A percentile compares a stretch with the other conserved stretches of the same genome.
Conservation (phyloP, 2,329 filamentous ascomycete species). For the Chalara sp. region DNA sequence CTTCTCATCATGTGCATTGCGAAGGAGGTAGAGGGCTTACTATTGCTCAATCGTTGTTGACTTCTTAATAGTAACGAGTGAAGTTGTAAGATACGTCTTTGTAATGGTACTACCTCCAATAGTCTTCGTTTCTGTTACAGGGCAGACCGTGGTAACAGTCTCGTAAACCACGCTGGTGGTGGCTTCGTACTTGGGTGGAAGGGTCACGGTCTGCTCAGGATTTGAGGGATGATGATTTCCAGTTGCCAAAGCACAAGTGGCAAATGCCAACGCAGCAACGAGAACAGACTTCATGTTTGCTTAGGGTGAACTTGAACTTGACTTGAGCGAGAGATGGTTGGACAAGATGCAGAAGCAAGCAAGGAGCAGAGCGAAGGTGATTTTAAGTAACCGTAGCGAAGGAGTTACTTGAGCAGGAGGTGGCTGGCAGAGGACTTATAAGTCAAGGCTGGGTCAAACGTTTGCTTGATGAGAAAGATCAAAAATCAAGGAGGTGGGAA, state of each 20-base stretch:
- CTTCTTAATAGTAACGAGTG: slow-evolving; percentile 14
- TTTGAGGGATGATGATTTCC: slow-evolving; percentile 8
- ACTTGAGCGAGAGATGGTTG: slow-evolving; percentile 11
- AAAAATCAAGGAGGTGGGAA: slow-evolving; percentile 8
- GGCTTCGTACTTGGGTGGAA: neutral
- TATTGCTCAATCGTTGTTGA: slow-evolving; percentile 10
- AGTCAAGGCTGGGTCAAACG: slow-evolving; percentile 19
- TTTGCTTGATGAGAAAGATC: neutral
- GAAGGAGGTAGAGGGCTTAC: slow-evolving; percentile 4
- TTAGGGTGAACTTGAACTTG: neutral
- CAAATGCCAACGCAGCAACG: slow-evolving; percentile 20
- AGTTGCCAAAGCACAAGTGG: slow-evolving; percentile 14
- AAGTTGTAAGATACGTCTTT: slow-evolving; percentile 19
- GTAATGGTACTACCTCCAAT: slow-evolving; percentile 34
- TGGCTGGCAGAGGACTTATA: slow-evolving; percentile 15
- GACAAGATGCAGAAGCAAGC: slow-evolving; percentile 7
- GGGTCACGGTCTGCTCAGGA: neutral
- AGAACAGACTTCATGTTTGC: slow-evolving; percentile 21
- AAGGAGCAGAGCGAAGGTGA: slow-evolving; percentile 16
- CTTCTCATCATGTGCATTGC: neutral
- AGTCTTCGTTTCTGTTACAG: slow-evolving; percentile 33
- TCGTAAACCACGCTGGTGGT: slow-evolving; percentile 16
- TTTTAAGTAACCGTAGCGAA: slow-evolving; percentile 38
- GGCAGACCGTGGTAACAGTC: slow-evolving; percentile 23
- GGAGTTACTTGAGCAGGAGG: slow-evolving; percentile 30